These are phyloP conservation scores for Penicillium bovifimosum DNA, from an alignment of 495 filamentous ascomycete genomes.

Conservation along the genomic window DNA sequence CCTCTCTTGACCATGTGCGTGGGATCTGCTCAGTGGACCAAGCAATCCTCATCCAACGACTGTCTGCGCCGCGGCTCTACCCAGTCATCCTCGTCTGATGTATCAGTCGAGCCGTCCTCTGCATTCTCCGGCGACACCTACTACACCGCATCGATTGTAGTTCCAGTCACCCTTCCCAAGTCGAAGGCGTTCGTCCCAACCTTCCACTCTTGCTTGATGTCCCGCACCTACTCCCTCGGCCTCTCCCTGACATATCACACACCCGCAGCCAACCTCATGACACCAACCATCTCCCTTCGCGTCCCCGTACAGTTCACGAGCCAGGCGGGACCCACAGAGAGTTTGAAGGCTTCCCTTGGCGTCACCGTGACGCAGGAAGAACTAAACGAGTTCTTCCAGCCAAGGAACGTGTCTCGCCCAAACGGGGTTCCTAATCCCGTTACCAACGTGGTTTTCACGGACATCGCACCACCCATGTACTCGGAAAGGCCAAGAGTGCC, in stretches of 20 bases:
- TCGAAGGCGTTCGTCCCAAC: constrained; percentile 75
- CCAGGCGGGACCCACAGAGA: constrained; percentile 10
- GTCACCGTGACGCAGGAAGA: constrained; percentile 31
- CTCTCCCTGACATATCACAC: constrained; percentile 59
- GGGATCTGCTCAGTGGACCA: constrained; percentile 60
- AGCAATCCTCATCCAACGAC: constrained; percentile 32
- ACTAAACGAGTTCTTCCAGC: constrained; percentile 37
- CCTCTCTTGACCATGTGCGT: constrained; percentile 62
- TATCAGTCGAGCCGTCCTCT: constrained; percentile 37
- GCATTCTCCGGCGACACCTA: constrained; percentile 39
- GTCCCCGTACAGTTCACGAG: constrained; percentile 72
- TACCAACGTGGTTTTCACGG: constrained; percentile 9
- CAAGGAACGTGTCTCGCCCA: constrained; percentile 27
- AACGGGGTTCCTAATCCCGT: not conserved
- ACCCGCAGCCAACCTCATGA: constrained; percentile 47
- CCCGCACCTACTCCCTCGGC: constrained; percentile 71
- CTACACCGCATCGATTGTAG: constrained; percentile 63
- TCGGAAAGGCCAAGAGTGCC: constrained; percentile 9
- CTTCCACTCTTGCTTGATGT: constrained; percentile 82
- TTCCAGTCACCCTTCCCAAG: constrained; percentile 69
- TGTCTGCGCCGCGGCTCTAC: constrained; percentile 56
- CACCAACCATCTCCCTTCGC: constrained; percentile 55
- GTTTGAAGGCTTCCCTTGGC: constrained; percentile 17
- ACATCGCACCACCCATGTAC: constrained; percentile 18
- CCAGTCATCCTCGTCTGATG: constrained; percentile 33